Evolutionary conservation across 257 asterid species (phyloP), one percentile per base, ranked within the genome.

Genomic region (Petunia axillaris): DNA sequence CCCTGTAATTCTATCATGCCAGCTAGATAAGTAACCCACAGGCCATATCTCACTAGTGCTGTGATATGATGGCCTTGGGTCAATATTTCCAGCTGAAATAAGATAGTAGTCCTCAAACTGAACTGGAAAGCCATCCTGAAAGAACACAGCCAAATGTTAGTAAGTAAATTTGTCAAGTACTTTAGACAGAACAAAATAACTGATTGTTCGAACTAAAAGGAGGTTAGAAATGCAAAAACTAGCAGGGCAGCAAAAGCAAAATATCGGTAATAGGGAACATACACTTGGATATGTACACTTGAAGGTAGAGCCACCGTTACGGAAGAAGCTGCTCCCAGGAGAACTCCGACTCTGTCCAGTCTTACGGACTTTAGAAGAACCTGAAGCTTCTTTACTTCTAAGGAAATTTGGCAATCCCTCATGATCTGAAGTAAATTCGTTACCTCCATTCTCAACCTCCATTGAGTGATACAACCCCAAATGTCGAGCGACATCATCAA

Each of bases 1-100:
- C 81, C 98, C 98, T 1, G 99, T 91, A 59, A 92, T 82, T 77
- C 89, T 92, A 82, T 96, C 99, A 80, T 96, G 98, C 99, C 99
- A 96, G 93, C 92, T 88, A 80, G 91, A 88, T 87, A 85, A 85
- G 86, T 94, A 96, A 79, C 99, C 99, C 79, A 92, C 89, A 67
- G 99, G 99, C 94, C 97, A 96, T 62, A 96, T 91, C 87, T 90
- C 94, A 86, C 83, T 64, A 41, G 80, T 60, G 62, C 54, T 90
- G 83, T 89, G 96, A 85, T 96, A 96, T 67, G 97, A 67, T 67
- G 95, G 91, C 13, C 98, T 89, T 67, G 86, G 82, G 87, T 96
- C 98, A 81, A 96, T 74, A 68, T 78, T 86, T 63, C 98, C 98
- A 44, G 91, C 90, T 76, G 98, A 91, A 66, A 93, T 74, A 70